Conservation (phyloP, 352 stramenopile genomes). For the Aphanomyces stellatus region DNA sequence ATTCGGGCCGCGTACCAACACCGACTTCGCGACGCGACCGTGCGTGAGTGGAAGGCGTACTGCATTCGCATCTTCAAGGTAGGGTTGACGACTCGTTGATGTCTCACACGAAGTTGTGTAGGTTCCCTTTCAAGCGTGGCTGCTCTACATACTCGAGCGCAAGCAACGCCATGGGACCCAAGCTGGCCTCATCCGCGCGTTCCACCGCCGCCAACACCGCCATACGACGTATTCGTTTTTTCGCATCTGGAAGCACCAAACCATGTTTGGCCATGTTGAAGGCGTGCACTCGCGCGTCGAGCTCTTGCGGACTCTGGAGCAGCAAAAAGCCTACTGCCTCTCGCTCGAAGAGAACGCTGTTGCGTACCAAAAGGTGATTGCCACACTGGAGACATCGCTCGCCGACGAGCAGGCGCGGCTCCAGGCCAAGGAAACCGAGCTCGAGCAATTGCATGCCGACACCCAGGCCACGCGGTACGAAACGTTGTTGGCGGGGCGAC, state of each 20-base stretch:
- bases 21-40: conserved; percentile 31
- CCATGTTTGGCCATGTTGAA: conserved; percentile 62
- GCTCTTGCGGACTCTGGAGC: conserved; percentile 52
- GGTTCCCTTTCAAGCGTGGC: conserved; percentile 67
- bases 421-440: conserved; percentile 54
- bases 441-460: conserved; percentile 43
- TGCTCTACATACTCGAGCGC: conserved; percentile 33
- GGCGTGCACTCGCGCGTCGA: conserved; percentile 55
- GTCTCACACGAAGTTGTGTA: background rate
- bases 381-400: conserved; percentile 46
- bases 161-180: conserved; percentile 38
- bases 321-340: conserved; percentile 71
- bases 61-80: conserved; percentile 45
- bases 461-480: conserved; percentile 41
- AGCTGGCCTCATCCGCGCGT: conserved; percentile 57
- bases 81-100: background rate
- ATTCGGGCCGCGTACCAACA: conserved; percentile 50
- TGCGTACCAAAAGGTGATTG: conserved; percentile 54
- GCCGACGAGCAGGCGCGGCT: conserved; percentile 44
- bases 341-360: conserved; percentile 47
- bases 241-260: conserved; percentile 68
- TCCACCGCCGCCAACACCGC: conserved; percentile 44
- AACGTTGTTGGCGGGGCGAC: background rate
- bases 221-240: conserved; percentile 77
- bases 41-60: conserved; percentile 58